These are phyloP conservation scores for Cupressus sempervirens DNA, from an alignment of 75 land plant species.

Conservation along the genomic window DNA sequence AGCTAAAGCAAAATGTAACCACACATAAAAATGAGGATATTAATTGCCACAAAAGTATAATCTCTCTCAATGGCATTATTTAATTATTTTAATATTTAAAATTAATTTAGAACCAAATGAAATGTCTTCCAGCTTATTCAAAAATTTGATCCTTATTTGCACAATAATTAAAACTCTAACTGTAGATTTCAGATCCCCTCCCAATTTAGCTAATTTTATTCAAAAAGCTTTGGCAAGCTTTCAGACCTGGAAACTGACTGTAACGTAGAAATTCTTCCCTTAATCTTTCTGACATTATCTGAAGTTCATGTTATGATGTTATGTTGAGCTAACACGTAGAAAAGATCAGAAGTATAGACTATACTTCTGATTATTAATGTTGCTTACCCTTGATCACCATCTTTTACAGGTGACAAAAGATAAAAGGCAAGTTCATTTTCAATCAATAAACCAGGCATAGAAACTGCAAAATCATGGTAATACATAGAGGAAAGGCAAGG, in stretches of 20 bases:
- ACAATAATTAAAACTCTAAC: not conserved
- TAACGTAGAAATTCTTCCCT: not conserved
- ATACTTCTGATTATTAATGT: not conserved
- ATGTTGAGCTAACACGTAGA: not conserved
- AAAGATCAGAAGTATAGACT: not conserved
- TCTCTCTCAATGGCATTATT: not conserved
- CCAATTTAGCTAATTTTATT: not conserved
- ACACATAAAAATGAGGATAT: not conserved
- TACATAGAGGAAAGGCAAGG: not conserved
- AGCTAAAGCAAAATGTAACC: not conserved
- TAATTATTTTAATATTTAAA: not conserved
- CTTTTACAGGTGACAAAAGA: not conserved
- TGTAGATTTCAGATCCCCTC: not conserved
- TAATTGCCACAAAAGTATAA: not conserved
- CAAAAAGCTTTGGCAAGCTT: not conserved
- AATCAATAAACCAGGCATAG: not conserved
- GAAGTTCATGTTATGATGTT: not conserved
- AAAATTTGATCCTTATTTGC: not conserved
- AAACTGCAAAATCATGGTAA: not conserved
- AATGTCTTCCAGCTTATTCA: not conserved
- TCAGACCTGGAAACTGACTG: not conserved
- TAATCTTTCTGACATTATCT: not conserved
- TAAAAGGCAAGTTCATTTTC: not conserved
- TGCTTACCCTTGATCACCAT: not conserved
- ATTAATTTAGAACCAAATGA: not conserved